These are phyloP conservation scores for Turritis glabra DNA, from an alignment of 345 rosid genomes.

Conservation along the genomic window DNA sequence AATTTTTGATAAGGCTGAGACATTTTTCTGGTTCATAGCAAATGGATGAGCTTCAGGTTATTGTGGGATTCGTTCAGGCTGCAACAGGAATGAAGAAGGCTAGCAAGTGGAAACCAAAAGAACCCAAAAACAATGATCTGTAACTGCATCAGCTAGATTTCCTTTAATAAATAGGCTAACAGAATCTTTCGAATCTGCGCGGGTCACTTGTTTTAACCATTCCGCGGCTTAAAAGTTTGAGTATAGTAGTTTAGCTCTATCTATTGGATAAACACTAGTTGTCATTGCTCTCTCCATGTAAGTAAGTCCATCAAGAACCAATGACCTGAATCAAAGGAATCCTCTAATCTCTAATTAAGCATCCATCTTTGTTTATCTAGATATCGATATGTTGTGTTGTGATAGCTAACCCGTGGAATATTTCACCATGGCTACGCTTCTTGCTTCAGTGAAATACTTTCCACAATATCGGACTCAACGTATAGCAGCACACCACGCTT, in stretches of 20 bases:
- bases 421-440: no score
- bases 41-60: conserved; percentile 97
- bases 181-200: conserved; percentile 3
- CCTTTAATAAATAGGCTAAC: conserved; percentile 27
- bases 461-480: no score
- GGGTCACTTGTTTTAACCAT: conserved; percentile 12
- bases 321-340: conserved; percentile 3
- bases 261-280: conserved; percentile 10
- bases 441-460: no score
- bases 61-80: conserved; percentile 90
- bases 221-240: neutral
- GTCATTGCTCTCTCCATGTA: conserved; percentile 21
- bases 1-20: neutral
- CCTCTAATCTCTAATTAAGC: conserved; percentile 13
- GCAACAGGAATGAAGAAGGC: conserved; percentile 75
- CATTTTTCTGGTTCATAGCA: conserved; percentile 47
- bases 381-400: neutral
- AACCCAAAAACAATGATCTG: conserved; percentile 22
- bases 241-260: conserved; percentile 15
- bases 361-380: neutral
- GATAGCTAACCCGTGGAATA: no score
- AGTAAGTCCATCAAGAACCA: conserved; percentile 12
- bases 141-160: conserved; percentile 35
- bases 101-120: conserved; percentile 47
- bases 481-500: no score